These are phyloP conservation scores for Botryotinia convoluta DNA, from an alignment of 2,329 filamentous ascomycete species.

Conservation along the genomic window DNA sequence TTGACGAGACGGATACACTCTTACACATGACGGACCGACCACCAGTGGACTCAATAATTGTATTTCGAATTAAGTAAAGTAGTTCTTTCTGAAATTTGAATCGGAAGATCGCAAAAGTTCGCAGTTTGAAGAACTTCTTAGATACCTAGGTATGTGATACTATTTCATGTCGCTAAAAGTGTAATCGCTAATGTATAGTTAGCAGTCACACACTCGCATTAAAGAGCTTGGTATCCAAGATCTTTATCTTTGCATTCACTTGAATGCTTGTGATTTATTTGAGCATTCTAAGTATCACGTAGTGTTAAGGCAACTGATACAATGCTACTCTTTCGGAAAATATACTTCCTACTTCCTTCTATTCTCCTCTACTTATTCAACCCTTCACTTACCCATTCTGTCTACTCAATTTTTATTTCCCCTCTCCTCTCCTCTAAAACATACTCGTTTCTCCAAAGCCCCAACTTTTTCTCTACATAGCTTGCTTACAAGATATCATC, in stretches of 20 bases:
- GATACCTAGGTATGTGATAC: neutral
- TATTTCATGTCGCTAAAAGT: neutral
- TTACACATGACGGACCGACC: too few relatives aligned
- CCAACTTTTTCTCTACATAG: neutral
- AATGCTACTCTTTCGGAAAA: neutral
- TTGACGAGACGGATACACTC: neutral
- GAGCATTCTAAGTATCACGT: neutral
- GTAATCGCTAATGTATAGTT: neutral
- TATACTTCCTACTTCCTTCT: neutral
- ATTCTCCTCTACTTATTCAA: neutral
- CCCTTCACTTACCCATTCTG: neutral
- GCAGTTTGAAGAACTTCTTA: neutral
- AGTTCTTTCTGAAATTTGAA: neutral
- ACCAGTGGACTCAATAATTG: neutral
- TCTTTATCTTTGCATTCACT: neutral
- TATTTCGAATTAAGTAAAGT: neutral
- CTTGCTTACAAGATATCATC: neutral
- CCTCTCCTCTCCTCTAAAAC: neutral
- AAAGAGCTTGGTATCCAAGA: neutral
- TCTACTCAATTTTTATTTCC: neutral
- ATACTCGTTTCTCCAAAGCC: neutral
- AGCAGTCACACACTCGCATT: too few relatives aligned
- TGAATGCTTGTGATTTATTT: neutral
- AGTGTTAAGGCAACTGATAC: neutral
- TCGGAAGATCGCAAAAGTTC: neutral